phyloP scores from a whole-genome alignment of 208 protist genomes.

The Trypanosoma melophagium region DNA sequence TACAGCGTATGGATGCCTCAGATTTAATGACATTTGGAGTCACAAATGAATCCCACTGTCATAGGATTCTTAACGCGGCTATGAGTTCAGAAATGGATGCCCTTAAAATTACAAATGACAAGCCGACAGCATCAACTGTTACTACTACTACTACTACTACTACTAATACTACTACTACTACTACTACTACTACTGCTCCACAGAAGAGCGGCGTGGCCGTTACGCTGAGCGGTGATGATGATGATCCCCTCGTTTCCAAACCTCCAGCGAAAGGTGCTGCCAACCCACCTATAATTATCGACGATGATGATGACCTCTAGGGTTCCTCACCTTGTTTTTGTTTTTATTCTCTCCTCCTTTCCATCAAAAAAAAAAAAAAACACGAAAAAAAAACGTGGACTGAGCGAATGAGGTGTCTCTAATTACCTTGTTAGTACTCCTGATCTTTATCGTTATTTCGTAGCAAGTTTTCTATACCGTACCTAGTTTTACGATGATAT shows the following conservation, averaged over 20 bases:
- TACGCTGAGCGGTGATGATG: constrained; percentile 5
- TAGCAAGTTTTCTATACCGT: not conserved
- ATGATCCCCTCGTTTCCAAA: constrained; percentile 11
- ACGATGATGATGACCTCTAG: constrained; percentile 28
- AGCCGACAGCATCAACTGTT: not conserved
- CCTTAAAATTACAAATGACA: not conserved
- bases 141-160: too few relatives aligned
- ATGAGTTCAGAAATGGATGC: constrained; percentile 4
- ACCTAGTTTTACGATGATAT: not conserved
- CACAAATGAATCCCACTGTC: constrained; percentile 16
- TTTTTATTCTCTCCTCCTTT: not conserved
- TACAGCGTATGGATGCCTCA: constrained; percentile 29
- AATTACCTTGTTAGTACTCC: too few relatives aligned
- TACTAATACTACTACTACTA: too few relatives aligned
- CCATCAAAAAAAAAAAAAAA: too few relatives aligned
- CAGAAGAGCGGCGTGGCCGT: not conserved
- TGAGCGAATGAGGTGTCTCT: too few relatives aligned
- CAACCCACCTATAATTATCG: constrained; percentile 15
- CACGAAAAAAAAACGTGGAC: too few relatives aligned
- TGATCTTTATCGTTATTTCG: not conserved
- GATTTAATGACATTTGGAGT: constrained; percentile 34
- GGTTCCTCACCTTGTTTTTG: not conserved
- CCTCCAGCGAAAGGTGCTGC: not conserved
- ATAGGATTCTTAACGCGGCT: constrained; percentile 26
- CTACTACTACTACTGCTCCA: too few relatives aligned